Conservation (phyloP, 2,329 filamentous ascomycete genomes). For the Onygenales sp. region DNA sequence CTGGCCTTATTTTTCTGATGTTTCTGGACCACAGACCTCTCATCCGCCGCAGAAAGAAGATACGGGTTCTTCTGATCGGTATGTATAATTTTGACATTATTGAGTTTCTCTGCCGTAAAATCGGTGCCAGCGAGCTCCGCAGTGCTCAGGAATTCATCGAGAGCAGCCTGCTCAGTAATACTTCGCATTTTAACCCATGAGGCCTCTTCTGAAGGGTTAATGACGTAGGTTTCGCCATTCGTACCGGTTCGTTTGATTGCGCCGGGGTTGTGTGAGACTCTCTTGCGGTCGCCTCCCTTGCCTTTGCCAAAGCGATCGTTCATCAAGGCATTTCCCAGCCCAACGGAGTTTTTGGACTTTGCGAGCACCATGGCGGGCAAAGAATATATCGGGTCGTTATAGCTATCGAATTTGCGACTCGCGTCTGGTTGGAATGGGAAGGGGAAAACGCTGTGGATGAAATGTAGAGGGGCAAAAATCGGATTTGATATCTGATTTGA, state of each 20-base stretch:
- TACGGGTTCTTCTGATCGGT: slow-evolving; percentile 94
- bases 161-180: slow-evolving; percentile 89
- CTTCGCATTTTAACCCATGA: slow-evolving; percentile 99
- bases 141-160: slow-evolving; percentile 93
- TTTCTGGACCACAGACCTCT: slow-evolving; percentile 67
- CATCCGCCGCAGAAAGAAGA: slow-evolving; percentile 74
- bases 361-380: slow-evolving; percentile 56
- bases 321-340: slow-evolving; percentile 95
- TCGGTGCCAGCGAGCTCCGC: slow-evolving; percentile 96
- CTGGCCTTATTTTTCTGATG: slow-evolving; percentile 70
- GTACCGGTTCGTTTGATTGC: slow-evolving; percentile 63
- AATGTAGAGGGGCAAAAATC: background rate
- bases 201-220: slow-evolving; percentile 81
- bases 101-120: slow-evolving; percentile 98
- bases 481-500: background rate
- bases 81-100: slow-evolving; percentile 98
- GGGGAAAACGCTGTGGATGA: background rate
- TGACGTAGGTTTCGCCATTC: slow-evolving; percentile 82
- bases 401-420: background rate
- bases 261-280: slow-evolving; percentile 47
- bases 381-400: too few species aligned
- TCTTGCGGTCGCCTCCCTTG: slow-evolving; percentile 75
- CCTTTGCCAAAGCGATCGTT: slow-evolving; percentile 96
- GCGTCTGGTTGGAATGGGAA: background rate
- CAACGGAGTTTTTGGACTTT: slow-evolving; percentile 92